Percentiles rank a stretch among this genome's conserved stretches.
phyloP scores from a whole-genome alignment of 805 yeast genomes.

The Kazachstania martiniae region DNA sequence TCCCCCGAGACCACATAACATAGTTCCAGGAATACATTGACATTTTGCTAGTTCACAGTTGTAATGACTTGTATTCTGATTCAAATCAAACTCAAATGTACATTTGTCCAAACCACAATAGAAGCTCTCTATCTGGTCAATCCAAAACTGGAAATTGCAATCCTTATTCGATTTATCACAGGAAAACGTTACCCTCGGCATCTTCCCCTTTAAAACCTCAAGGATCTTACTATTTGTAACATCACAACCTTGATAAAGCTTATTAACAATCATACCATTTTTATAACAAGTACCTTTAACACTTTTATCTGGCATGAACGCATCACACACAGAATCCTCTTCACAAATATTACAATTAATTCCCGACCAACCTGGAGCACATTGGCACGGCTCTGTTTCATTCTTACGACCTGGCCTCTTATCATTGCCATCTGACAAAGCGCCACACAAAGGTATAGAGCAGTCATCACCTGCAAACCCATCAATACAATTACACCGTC shows the following conservation, averaged over 20 bases:
- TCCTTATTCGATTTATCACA: conserved; percentile 56
- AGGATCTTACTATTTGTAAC: conserved; percentile 85
- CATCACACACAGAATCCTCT: conserved; percentile 63
- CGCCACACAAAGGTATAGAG: conserved; percentile 78
- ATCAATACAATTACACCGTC: conserved; percentile 81
- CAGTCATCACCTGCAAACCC: conserved; percentile 96
- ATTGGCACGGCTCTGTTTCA: conserved; percentile 45
- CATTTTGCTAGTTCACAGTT: conserved; percentile 72
- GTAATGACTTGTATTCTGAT: conserved; percentile 59
- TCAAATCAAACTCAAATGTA: conserved; percentile 51
- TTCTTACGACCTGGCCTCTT: conserved; percentile 52
- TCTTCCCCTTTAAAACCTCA: conserved; percentile 64
- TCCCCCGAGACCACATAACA: conserved; percentile 90
- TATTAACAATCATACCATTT: conserved; percentile 71
- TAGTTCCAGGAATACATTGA: conserved; percentile 81
- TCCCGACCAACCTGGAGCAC: conserved; percentile 86
- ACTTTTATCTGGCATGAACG: conserved; percentile 73
- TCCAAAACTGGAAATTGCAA: conserved; percentile 95
- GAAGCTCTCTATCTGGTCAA: conserved; percentile 79
- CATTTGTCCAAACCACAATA: conserved; percentile 78
- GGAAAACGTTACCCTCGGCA: conserved; percentile 86
- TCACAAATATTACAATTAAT: conserved; percentile 86
- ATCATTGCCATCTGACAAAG: conserved; percentile 37
- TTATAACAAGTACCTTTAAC: conserved; percentile 81
- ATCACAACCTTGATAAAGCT: conserved; percentile 83